phyloP scores from a whole-genome alignment of 2,329 filamentous ascomycete species.

The Aspergillus neoniger region DNA sequence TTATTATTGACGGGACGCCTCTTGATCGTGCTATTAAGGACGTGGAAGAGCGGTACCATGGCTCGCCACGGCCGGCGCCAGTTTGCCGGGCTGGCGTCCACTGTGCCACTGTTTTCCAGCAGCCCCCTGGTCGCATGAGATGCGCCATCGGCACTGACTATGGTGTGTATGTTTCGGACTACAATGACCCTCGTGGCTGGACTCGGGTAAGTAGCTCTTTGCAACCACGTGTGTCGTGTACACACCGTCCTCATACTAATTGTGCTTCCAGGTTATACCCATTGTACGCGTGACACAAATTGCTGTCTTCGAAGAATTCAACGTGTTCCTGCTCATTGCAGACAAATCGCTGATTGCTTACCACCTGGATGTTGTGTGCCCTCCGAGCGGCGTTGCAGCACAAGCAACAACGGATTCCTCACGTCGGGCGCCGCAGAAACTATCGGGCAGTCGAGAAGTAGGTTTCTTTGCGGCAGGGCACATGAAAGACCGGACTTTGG shows the following conservation, averaged over 20 bases:
- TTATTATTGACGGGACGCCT: conserved; percentile 86
- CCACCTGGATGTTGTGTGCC: conserved; percentile 80
- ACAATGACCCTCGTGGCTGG: conserved; percentile 89
- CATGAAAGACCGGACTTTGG: conserved; percentile 93
- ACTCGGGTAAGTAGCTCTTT: conserved; percentile 65
- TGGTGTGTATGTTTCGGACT: conserved; percentile 87
- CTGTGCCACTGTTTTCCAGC: conserved; percentile 85
- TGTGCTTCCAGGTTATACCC: conserved; percentile 66
- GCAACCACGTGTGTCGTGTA: background rate
- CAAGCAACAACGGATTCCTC: conserved; percentile 69
- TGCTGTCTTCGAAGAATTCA: conserved; percentile 92
- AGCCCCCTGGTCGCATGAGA: conserved; percentile 78
- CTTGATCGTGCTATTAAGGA: conserved; percentile 88
- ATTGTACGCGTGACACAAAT: conserved; percentile 83
- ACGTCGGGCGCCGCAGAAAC: conserved; percentile 84
- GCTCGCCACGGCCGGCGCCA: conserved; percentile 65
- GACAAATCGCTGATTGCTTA: conserved; percentile 92
- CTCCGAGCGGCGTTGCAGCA: conserved; percentile 48
- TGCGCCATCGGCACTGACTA: conserved; percentile 94
- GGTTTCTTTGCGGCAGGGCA: conserved; percentile 93
- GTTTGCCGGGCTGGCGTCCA: conserved; percentile 87
- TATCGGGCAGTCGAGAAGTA: conserved; percentile 84
- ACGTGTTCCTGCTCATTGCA: conserved; percentile 84
- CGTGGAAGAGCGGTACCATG: conserved; percentile 72
- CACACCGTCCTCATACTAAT: background rate